These are phyloP conservation scores for Candida ovalis DNA, from an alignment of 805 yeast species.

Conservation along the genomic window DNA sequence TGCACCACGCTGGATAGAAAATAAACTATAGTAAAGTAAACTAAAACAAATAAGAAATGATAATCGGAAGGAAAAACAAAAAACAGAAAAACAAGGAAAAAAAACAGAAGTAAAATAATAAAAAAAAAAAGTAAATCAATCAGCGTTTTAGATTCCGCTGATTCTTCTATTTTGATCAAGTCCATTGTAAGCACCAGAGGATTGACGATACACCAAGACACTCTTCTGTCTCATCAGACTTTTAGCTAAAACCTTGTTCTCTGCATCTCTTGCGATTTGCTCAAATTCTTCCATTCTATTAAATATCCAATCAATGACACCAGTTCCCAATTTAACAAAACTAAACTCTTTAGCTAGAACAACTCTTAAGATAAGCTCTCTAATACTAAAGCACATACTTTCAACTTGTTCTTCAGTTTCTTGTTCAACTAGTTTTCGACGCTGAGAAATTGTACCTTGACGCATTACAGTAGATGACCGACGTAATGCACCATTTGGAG, in stretches of 20 bases:
- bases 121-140: not conserved
- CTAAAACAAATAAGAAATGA: not conserved
- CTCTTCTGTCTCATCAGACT: constrained; percentile 8
- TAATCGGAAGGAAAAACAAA: not conserved
- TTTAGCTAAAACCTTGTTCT: constrained; percentile 11
- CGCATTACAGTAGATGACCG: constrained; percentile 15
- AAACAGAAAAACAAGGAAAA: not conserved
- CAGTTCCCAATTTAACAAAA: constrained; percentile 2
- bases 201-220: not conserved
- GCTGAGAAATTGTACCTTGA: constrained; percentile 14
- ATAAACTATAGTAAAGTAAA: not conserved
- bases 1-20: not conserved
- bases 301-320: constrained; percentile 9
- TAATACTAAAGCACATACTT: constrained; percentile 3
- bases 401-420: constrained; percentile 5
- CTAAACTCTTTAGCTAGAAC: constrained; percentile 14
- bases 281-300: constrained; percentile 10
- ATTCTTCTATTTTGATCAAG: not conserved
- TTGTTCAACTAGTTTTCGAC: constrained; percentile 8
- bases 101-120: not conserved
- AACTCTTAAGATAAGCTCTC: constrained; percentile 18
- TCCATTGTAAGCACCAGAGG: not conserved
- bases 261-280: constrained; percentile 2
- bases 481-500: constrained; percentile 4
- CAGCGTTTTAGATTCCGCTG: not conserved